phyloP scores from a whole-genome alignment of 768 basidiomycete species.

The Daedaleopsis sinensis region DNA sequence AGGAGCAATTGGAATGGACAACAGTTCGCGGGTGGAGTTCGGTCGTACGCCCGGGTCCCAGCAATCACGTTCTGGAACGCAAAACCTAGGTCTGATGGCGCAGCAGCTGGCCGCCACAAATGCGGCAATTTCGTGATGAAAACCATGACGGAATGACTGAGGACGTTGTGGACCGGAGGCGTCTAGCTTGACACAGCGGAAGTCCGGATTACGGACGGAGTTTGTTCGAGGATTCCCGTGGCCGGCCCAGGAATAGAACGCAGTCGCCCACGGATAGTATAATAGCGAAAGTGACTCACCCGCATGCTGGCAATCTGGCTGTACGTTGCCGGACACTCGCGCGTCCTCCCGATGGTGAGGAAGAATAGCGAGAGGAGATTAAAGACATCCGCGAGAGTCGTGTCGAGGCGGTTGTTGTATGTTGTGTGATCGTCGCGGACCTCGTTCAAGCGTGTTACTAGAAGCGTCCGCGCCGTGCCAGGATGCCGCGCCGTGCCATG shows the following conservation, averaged over 20 bases:
- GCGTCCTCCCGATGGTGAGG: constrained; percentile 95
- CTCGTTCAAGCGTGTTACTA: constrained; percentile 90
- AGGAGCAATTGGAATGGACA: not conserved
- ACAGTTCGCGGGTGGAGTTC: not conserved
- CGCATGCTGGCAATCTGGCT: constrained; percentile 96
- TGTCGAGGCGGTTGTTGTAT: constrained; percentile 91
- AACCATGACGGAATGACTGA: no score
- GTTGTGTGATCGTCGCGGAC: constrained; percentile 78
- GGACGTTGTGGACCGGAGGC: no score
- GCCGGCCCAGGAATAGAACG: constrained; percentile 6
- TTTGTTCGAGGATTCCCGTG: not conserved
- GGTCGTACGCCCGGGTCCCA: not conserved
- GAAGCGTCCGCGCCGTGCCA: constrained; percentile 9
- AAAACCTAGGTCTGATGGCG: not conserved
- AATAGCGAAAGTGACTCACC: constrained; percentile 55
- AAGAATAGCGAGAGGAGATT: constrained; percentile 94
- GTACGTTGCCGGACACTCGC: constrained; percentile 93
- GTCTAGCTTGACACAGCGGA: not conserved
- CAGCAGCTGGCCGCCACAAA: not conserved
- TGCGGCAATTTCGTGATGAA: no score
- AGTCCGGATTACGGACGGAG: not conserved
- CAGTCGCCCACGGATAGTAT: not conserved
- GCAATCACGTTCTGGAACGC: not conserved
- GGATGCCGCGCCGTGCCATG: constrained; percentile 13
- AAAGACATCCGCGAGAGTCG: constrained; percentile 95